Conservation (phyloP, 2,329 filamentous ascomycete species). For the Thermochaetoides dissita region DNA sequence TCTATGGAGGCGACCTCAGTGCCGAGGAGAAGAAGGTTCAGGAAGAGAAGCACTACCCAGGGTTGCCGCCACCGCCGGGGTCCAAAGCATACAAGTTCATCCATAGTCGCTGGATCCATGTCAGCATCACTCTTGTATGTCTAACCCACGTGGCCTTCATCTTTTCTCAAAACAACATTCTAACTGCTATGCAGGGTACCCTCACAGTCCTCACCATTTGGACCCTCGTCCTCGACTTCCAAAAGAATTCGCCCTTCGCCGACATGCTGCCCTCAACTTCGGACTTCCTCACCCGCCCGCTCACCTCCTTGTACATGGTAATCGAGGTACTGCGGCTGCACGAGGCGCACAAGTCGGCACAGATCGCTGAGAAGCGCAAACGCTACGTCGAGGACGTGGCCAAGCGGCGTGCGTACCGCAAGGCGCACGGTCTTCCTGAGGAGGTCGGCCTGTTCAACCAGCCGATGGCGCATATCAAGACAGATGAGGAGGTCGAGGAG, state of each 20-base stretch:
- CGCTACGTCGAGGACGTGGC: constrained; percentile 69
- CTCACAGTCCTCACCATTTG: constrained; percentile 54
- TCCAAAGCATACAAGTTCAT: constrained; percentile 77
- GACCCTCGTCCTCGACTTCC: constrained; percentile 69
- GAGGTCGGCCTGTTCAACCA: constrained; percentile 34
- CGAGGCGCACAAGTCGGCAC: constrained; percentile 52
- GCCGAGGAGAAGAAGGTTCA: constrained; percentile 52
- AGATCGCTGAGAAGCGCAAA: constrained; percentile 58
- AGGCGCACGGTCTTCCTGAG: constrained; percentile 68
- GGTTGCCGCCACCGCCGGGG: constrained; percentile 74
- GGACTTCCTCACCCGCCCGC: constrained; percentile 55
- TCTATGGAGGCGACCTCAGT: constrained; percentile 62
- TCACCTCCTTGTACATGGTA: constrained; percentile 50
- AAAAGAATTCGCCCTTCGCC: constrained; percentile 61
- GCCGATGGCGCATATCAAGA: constrained; percentile 13
- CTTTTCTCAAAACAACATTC: not conserved
- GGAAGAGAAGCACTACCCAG: constrained; percentile 62
- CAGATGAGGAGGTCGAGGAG: constrained; percentile 12
- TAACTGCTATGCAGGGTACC: constrained; percentile 37
- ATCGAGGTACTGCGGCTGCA: constrained; percentile 65
- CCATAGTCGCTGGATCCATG: constrained; percentile 60
- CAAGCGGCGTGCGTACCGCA: constrained; percentile 74
- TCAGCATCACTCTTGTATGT: constrained; percentile 69
- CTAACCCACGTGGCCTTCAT: not conserved
- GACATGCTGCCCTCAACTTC: constrained; percentile 62